These are phyloP conservation scores for Camellia japonica DNA, from an alignment of 148 eudicot species.

Conservation along the genomic window DNA sequence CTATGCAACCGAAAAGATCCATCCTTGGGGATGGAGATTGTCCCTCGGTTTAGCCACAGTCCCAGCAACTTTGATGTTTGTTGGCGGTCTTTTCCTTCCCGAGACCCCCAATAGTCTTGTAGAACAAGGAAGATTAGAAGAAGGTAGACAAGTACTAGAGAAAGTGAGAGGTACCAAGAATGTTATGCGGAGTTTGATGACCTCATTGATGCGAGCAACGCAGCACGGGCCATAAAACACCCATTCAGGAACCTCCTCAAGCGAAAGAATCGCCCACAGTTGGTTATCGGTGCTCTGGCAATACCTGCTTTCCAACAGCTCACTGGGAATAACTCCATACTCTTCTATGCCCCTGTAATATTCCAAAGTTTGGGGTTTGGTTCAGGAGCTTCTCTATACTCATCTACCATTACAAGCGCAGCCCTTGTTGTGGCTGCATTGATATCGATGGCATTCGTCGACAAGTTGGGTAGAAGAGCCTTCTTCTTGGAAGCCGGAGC, in stretches of 20 bases:
- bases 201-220: conserved; percentile 78
- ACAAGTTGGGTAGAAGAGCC: conserved; percentile 72
- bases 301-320: conserved; percentile 95
- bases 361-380: conserved; percentile 86
- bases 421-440: conserved; percentile 69
- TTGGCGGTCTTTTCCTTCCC: conserved; percentile 65
- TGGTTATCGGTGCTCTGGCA: conserved; percentile 70
- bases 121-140: conserved; percentile 58
- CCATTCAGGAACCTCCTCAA: conserved; percentile 78
- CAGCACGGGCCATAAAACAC: conserved; percentile 64
- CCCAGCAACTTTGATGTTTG: conserved; percentile 64
- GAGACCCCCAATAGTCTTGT: conserved; percentile 80
- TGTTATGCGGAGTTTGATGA: conserved; percentile 80
- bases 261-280: conserved; percentile 78
- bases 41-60: conserved; percentile 67
- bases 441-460: conserved; percentile 77
- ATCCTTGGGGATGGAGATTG: conserved; percentile 77
- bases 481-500: conserved; percentile 66
- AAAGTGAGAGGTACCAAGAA: conserved; percentile 77
- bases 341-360: conserved; percentile 90
- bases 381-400: conserved; percentile 56
- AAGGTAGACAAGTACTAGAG: conserved; percentile 55
- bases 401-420: conserved; percentile 71
- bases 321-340: conserved; percentile 86
- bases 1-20: conserved; percentile 54